Conservation (phyloP, 2,329 filamentous ascomycete genomes). For the Colletotrichum falcatum region DNA sequence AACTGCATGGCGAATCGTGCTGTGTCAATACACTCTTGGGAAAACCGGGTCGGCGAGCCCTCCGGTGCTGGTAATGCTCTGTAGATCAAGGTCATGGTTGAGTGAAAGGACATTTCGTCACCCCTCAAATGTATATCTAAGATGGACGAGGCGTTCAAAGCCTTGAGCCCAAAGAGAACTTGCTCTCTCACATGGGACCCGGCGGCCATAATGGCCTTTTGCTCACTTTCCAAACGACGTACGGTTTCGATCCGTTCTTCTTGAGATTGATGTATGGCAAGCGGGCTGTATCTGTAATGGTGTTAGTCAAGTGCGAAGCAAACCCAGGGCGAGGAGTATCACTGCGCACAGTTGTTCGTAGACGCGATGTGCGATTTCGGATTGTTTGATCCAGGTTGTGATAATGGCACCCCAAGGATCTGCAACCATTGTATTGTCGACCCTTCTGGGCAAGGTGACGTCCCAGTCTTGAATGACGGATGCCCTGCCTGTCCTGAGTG, state of each 20-base stretch:
- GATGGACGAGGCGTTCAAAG: conserved; percentile 54
- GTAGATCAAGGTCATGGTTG: conserved; percentile 64
- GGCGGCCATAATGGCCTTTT: conserved; percentile 52
- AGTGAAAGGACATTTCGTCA: conserved; percentile 61
- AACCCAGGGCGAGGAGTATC: neutral
- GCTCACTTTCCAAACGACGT: conserved; percentile 53
- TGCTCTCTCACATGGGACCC: conserved; percentile 51
- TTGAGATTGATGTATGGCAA: conserved; percentile 55
- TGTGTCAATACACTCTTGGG: conserved; percentile 60
- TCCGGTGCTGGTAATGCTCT: conserved; percentile 62
- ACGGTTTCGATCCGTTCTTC: conserved; percentile 56
- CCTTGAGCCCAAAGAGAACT: conserved; percentile 52
- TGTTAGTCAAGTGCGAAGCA: conserved; percentile 23
- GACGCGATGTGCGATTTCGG: conserved; percentile 68
- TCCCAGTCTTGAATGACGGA: conserved; percentile 69
- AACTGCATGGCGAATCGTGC: conserved; percentile 62
- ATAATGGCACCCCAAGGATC: conserved; percentile 62
- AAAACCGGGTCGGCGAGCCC: conserved; percentile 58
- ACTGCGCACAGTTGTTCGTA: conserved; percentile 62
- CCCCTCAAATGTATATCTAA: conserved; percentile 59
- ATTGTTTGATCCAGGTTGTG: conserved; percentile 65
- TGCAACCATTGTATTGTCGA: conserved; percentile 47
- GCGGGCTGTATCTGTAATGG: conserved; percentile 61
- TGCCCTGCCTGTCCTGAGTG: conserved; percentile 65
- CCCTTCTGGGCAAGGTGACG: conserved; percentile 61